Evolutionary conservation across 2,329 filamentous ascomycete species (phyloP).

Genomic region (Annulohypoxylon truncatum): DNA sequence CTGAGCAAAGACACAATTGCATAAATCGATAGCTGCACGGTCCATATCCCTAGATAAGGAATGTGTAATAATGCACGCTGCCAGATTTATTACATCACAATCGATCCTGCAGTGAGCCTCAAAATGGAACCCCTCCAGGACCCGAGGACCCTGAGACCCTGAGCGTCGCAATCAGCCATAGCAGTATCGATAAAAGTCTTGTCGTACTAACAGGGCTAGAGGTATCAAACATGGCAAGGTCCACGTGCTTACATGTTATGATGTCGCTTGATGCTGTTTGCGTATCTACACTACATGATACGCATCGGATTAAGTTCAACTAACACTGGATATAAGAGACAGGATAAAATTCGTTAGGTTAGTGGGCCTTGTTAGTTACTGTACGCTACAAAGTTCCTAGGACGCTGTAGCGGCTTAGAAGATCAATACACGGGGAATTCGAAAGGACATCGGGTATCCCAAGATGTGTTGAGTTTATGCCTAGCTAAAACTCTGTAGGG

Average conservation of each 20-base stretch:
- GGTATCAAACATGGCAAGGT: not conserved
- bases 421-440: not conserved
- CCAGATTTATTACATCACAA: constrained; percentile 31
- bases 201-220: too few relatives aligned
- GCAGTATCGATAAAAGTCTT: not conserved
- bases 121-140: constrained; percentile 7
- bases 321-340: not conserved
- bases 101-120: constrained; percentile 24
- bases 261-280: not conserved
- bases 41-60: constrained; percentile 11
- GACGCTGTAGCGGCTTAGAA: not conserved
- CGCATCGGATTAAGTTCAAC: not conserved
- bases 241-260: not conserved
- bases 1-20: constrained; percentile 5
- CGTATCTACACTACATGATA: not conserved
- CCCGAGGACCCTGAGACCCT: constrained; percentile 24
- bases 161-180: constrained; percentile 20
- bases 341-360: not conserved
- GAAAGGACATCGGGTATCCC: not conserved
- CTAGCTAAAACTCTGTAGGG: not conserved
- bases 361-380: not conserved
- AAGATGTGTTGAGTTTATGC: not conserved
- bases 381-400: not conserved
- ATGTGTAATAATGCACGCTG: constrained; percentile 31
- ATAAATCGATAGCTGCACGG: not conserved